Evolutionary conservation across 176 grass and related monocot species (phyloP), one percentile per base, ranked within the genome.

Genomic region (Paspalum notatum): DNA sequence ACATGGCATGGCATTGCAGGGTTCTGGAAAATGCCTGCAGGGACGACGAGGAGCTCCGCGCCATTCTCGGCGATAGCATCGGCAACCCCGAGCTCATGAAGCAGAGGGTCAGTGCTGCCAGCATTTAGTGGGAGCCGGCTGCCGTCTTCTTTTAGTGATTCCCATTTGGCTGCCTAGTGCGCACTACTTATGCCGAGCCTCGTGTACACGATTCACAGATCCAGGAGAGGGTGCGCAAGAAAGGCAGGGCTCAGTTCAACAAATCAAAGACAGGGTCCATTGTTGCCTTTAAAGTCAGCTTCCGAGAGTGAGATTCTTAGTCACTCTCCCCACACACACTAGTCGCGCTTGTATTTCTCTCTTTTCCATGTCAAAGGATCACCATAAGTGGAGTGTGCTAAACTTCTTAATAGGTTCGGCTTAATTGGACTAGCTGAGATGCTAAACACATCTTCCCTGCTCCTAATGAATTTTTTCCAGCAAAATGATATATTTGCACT

Each of bases 41-140:
- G 78, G 83, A 92, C 25, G 92, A 98, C 26, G 79, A 72, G 22
- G 95, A 94, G 69, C 92, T 98, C 25, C 95, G 90, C 7, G 90
- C 88, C 32, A 86, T 98, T 74, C 90, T 98, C 22, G 92, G 95
- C 42, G 92, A 98, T 68, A 98, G 92, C 70, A 95, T 98, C 41
- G 95, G 95, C 9, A 93, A 98, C 68, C 95, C 90, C 8, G 92
- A 98, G 37, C 81, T 95, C 65, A 98, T 95, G 95, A 98, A 89
- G 85, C 87, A 95, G 74, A 94, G 92, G 90, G 95, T 93, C 26
- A 55, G 61, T 43, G 41, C 67, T 47, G 54, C 54, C 10, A 21
- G 8, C 43, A 7, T 39, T 8, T 61, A 24, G 5, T 44, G 5
- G 32, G 66, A 9, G 75, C 38, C 8, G 6, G n/a, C 40, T 0